A percentile compares a stretch with the other conserved stretches of the same genome.
Conservation (phyloP, 176 grass and related monocot genomes). For the Oryza glumipatula region DNA sequence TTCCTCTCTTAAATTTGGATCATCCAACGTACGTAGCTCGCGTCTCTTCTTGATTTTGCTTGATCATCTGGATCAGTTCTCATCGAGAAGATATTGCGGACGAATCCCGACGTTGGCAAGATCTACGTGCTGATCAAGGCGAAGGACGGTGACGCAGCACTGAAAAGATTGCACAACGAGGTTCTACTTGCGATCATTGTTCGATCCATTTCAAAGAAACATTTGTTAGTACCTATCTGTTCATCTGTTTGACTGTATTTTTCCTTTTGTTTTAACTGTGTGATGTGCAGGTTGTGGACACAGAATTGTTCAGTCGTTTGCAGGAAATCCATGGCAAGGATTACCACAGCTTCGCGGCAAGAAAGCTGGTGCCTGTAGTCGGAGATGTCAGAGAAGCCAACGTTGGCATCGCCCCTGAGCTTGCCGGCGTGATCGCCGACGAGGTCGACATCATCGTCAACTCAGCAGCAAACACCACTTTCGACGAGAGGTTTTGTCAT, state of each 20-base stretch:
- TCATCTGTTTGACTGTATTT: constrained; percentile 6
- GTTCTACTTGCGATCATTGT: constrained; percentile 6
- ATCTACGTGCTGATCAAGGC: constrained; percentile 94
- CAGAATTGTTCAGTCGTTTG: constrained; percentile 70
- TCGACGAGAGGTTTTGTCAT: constrained; percentile 85
- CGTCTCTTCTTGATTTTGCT: neutral
- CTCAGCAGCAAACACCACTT: constrained; percentile 90
- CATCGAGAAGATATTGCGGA: constrained; percentile 89
- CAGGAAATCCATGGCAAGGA: constrained; percentile 73
- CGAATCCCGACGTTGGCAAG: constrained; percentile 74
- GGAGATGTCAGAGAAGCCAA: constrained; percentile 76
- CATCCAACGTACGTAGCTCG: neutral
- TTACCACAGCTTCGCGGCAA: constrained; percentile 62
- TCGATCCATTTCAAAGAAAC: no score
- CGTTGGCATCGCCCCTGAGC: constrained; percentile 69
- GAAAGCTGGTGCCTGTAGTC: constrained; percentile 80
- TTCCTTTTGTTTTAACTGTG: neutral
- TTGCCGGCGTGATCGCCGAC: constrained; percentile 62
- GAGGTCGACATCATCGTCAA: constrained; percentile 82
- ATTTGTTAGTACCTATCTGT: neutral
- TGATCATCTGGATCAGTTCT: constrained; percentile 56
- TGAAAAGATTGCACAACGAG: constrained; percentile 66
- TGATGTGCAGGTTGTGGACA: constrained; percentile 67
- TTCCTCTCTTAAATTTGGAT: neutral
- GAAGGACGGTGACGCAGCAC: constrained; percentile 66